Evolutionary conservation across 176 grass and related monocot genomes (phyloP), one percentile per base, ranked within the genome.

Genomic region (Avena atlantica): DNA sequence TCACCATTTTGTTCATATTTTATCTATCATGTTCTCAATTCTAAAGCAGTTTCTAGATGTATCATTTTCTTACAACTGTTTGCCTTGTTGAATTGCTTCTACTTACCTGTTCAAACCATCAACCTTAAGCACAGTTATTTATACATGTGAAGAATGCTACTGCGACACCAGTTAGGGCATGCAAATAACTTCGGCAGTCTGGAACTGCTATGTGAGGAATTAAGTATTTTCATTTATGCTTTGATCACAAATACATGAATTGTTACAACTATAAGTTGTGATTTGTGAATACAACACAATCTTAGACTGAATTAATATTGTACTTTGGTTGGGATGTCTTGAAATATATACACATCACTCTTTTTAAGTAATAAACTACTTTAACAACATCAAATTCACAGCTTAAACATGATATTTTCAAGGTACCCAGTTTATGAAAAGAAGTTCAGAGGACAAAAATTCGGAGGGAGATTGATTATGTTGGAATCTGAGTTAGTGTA

Each of bases 351-450:
- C 70, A 40, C 10, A 73, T 12, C 40, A 49, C 5, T 15, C 1
- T 21, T 40, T 49, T 45, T 25, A 51, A 24, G 36, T 87, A 74
- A 63, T 24, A 74, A 75, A 53, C 58, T 56, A 19, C 29, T 74
- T 74, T 68, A 42, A 19, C 31, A 69, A 64, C 53, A 84, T 84
- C 49, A 84, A 73, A 67, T 47, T 27, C 12, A 51, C 31, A 11
- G 65, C 58, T 10, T 34, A 6, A 71, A 45, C 40, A 78, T 71
- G 66, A 55, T 62, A 82, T 75, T 53, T 66, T 27, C 49, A 80
- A 65, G 59, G 13, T 80, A 65, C 78, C 65, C 40, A 79, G 9
- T 81, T 56, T 76, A 6, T 20, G 40, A 81, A 81, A 80, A 81
- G 9, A 31, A 4, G 44, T 81, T 81, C 14, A 17, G 27, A 66